Conservation (phyloP, 1,284 basidiomycete species). For the Puccinia coronata region DNA sequence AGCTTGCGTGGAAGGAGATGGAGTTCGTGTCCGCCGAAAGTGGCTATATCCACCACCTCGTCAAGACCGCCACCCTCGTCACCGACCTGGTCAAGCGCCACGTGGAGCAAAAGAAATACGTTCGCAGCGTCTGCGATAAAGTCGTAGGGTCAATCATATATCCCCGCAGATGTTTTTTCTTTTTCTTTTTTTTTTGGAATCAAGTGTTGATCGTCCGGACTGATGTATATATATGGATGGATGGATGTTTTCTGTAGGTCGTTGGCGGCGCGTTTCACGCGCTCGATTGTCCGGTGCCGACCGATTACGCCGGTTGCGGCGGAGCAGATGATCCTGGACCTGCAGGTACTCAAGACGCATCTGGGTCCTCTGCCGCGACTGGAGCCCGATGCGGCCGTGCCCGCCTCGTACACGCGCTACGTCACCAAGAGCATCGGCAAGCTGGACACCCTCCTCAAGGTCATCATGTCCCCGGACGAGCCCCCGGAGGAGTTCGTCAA, state of each 20-base stretch:
- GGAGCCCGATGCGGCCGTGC: slow-evolving; percentile 50
- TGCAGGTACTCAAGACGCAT: slow-evolving; percentile 81
- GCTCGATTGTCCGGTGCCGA: slow-evolving; percentile 78
- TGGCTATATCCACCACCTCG: slow-evolving; percentile 74
- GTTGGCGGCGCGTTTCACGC: slow-evolving; percentile 79
- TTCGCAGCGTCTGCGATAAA: slow-evolving; percentile 88
- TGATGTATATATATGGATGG: no score
- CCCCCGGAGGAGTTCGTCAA: slow-evolving; percentile 89
- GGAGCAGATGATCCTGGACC: slow-evolving; percentile 89
- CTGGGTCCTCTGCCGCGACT: slow-evolving; percentile 72
- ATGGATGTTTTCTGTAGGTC: slow-evolving; percentile 63
- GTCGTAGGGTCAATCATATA: slow-evolving; percentile 71
- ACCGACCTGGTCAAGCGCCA: slow-evolving; percentile 69
- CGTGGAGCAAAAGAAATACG: slow-evolving; percentile 88
- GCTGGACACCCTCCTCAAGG: slow-evolving; percentile 87
- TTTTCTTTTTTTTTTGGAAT: no score
- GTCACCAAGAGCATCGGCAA: slow-evolving; percentile 76
- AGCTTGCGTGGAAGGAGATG: slow-evolving; percentile 70
- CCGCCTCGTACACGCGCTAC: slow-evolving; percentile 71
- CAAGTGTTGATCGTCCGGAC: no score
- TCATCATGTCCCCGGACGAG: slow-evolving; percentile 88
- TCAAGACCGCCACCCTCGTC: slow-evolving; percentile 68
- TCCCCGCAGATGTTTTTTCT: no score
- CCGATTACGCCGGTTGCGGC: slow-evolving; percentile 86
- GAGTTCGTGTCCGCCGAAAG: slow-evolving; percentile 75